Base-by-base conservation (phyloP, 202 grass and related monocot species). In the Schoenoplectus triqueter region DNA sequence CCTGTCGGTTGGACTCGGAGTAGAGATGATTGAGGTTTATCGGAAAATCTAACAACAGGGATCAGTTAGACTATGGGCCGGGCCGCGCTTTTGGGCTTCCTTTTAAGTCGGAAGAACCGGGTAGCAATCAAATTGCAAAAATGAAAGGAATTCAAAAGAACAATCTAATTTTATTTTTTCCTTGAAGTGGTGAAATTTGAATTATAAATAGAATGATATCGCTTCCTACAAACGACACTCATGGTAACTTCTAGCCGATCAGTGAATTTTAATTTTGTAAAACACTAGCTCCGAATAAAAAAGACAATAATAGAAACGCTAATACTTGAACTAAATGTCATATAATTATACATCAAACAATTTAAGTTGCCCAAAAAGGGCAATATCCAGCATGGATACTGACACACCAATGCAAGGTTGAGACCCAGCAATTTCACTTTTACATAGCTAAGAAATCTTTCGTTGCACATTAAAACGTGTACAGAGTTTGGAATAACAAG, bases 11-110 rank as follows among this genome's bases (percentile, higher is more conserved):
- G 31, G 31, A 31, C 31, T 31, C 31, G 39, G 15, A 44, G 74
- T 42, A 78, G 52, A 59, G 14, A 54, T 13, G 49, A 4, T 57
- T 15, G 80, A 5, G 80, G 60, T 82, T 66, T 82, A 82, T 67
- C 80, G 17, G 9, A 31, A 31, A 31, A 31, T 31, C 31, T 31
- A 31, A 31, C 31, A 31, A 31, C 31, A 31, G 19, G 0, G 3
- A 49, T 7, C 47, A 31, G 47, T 5, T 4, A 49, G 47, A 49
- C 6, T 49, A 9, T 21, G 62, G 71, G 18, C 48, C 71, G 48
- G 48, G 48, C 46, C 49, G 48, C 19, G 49, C 71, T 31, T 31
- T 31, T 31, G 31, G 31, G 31, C 31, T 31, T 31, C 31, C 31
- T 31, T 31, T 31, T 31, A 31, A 31, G 31, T 31, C 31, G 31